Evolutionary conservation across 257 asterid genomes (phyloP).

Genomic region (Verbena officinalis): DNA sequence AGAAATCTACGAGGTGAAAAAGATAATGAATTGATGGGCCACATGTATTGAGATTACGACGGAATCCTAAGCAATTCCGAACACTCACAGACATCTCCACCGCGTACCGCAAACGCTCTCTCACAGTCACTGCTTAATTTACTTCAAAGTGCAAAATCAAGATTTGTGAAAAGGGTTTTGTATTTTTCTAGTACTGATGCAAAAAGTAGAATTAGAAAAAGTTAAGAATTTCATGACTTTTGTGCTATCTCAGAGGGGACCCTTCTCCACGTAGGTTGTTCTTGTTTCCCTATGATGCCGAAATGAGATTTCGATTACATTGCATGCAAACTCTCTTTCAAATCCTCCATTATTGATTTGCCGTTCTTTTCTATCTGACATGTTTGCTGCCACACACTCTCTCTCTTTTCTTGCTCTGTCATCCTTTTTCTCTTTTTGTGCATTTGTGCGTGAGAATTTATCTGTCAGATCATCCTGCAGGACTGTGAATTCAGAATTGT

Average conservation of each 20-base stretch:
- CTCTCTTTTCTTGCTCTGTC: slow-evolving; percentile 31
- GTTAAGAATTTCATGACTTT: slow-evolving; percentile 7
- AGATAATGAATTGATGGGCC: not conserved
- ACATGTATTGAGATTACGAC: not conserved
- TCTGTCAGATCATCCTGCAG: slow-evolving; percentile 1
- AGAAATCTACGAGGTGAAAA: too few species aligned
- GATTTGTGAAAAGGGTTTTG: not conserved
- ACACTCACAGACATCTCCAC: not conserved
- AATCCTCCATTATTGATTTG: slow-evolving; percentile 4
- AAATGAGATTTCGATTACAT: slow-evolving; percentile 10
- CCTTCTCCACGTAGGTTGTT: slow-evolving; percentile 20
- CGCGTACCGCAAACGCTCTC: slow-evolving; percentile 3
- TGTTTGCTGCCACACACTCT: slow-evolving; percentile 8
- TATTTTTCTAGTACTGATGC: not conserved
- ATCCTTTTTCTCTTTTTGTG: slow-evolving; percentile 19
- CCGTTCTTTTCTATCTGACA: slow-evolving; percentile 26
- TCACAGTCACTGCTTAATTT: too few species aligned
- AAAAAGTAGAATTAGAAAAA: too few species aligned
- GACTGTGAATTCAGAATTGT: slow-evolving; percentile 13
- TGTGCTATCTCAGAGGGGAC: slow-evolving; percentile 27
- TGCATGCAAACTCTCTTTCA: slow-evolving; percentile 31
- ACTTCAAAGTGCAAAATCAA: too few species aligned
- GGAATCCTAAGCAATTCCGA: slow-evolving; percentile 1
- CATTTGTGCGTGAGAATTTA: slow-evolving; percentile 11
- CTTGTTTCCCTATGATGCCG: slow-evolving; percentile 12